These are phyloP conservation scores for Paecilomyces sp. DNA, from an alignment of 2,329 filamentous ascomycete genomes.

Conservation along the genomic window DNA sequence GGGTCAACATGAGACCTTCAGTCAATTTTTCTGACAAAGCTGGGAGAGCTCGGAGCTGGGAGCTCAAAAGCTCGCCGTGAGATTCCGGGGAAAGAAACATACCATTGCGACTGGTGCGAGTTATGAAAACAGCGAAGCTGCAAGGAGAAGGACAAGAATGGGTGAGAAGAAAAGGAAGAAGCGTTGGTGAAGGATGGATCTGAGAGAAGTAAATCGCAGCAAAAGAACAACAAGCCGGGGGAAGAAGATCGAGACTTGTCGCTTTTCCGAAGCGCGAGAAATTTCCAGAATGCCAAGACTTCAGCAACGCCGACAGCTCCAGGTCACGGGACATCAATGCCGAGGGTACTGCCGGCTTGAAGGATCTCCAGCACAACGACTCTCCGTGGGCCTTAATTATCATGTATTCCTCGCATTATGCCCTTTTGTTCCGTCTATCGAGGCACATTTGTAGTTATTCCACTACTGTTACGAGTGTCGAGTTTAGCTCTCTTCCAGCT, in stretches of 20 bases:
- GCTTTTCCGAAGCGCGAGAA: constrained; percentile 21
- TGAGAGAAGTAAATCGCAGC: constrained; percentile 23
- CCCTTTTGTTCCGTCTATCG: background rate
- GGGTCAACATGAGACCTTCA: constrained; percentile 3
- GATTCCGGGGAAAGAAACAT: constrained; percentile 6
- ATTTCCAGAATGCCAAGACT: constrained; percentile 41
- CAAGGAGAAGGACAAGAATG: background rate
- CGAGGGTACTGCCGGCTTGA: constrained; percentile 18
- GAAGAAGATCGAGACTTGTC: constrained; percentile 25
- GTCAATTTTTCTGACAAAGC: constrained; percentile 1
- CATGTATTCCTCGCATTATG: background rate
- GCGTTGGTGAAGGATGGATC: constrained; percentile 11
- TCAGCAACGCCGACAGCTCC: constrained; percentile 9
- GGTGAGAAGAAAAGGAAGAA: constrained; percentile 2
- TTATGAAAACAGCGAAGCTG: constrained; percentile 7
- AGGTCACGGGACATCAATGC: constrained; percentile 10
- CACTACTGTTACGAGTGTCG: background rate
- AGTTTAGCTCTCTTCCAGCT: background rate
- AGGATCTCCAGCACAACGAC: background rate
- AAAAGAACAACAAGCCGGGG: constrained; percentile 21
- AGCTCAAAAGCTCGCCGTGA: background rate
- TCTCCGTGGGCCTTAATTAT: too few relatives aligned
- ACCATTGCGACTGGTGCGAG: constrained; percentile 16
- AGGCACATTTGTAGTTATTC: too few relatives aligned
- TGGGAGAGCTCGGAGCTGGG: background rate